Percentiles rank a stretch among this genome's conserved stretches.
phyloP scores from a whole-genome alignment of 1,284 basidiomycete genomes.

The Volvariella surrecta region DNA sequence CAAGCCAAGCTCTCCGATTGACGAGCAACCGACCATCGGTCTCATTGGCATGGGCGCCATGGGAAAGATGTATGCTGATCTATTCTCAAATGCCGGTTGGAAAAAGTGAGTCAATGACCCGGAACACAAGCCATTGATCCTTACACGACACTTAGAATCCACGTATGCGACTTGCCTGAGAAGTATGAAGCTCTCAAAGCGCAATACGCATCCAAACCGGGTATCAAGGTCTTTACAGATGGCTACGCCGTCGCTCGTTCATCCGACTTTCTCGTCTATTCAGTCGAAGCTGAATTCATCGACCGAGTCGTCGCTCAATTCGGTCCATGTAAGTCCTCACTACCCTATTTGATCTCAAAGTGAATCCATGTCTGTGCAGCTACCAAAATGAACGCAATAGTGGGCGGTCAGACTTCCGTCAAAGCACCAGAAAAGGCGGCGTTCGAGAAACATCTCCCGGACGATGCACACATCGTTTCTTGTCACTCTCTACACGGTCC shows the following conservation, averaged over 20 bases:
- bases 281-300: slow-evolving; percentile 91
- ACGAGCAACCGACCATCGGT: slow-evolving; percentile 71
- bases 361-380: slow-evolving; percentile 35
- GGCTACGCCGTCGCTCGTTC: slow-evolving; percentile 81
- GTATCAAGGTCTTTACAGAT: slow-evolving; percentile 63
- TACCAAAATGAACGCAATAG: slow-evolving; percentile 88
- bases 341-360: neutral
- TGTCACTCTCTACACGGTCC: slow-evolving; percentile 96
- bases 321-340: slow-evolving; percentile 70
- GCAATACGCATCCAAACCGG: slow-evolving; percentile 48
- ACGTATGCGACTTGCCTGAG: slow-evolving; percentile 86
- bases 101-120: slow-evolving; percentile 62
- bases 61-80: slow-evolving; percentile 89
- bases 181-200: slow-evolving; percentile 60
- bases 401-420: slow-evolving; percentile 94
- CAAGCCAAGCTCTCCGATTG: slow-evolving; percentile 39
- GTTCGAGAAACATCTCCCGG: slow-evolving; percentile 85
- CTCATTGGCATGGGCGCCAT: slow-evolving; percentile 93
- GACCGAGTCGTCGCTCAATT: slow-evolving; percentile 79
- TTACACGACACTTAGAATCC: slow-evolving; percentile 46
- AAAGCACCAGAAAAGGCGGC: slow-evolving; percentile 91
- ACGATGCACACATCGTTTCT: slow-evolving; percentile 85
- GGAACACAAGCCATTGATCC: slow-evolving; percentile 4
- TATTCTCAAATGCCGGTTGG: slow-evolving; percentile 74
- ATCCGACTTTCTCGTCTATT: slow-evolving; percentile 87